phyloP scores from a whole-genome alignment of 2,329 filamentous ascomycete species.

The Biscogniauxia mediterranea region DNA sequence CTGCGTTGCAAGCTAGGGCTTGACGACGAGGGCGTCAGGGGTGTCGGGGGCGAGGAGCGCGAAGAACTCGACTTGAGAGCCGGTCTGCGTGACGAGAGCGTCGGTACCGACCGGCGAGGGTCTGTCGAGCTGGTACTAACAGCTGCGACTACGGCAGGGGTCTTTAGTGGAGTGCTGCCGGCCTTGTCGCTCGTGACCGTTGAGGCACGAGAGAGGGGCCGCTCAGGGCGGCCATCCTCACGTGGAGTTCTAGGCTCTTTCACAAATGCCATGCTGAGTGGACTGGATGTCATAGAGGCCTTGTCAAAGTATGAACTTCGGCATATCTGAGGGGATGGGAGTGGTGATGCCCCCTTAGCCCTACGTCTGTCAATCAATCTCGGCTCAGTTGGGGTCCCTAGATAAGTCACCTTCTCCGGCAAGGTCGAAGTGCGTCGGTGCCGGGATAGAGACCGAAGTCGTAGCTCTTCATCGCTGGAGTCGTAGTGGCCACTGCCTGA shows the following conservation, averaged over 20 bases:
- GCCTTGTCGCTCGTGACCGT: conserved; percentile 23
- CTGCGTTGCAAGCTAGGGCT: not conserved
- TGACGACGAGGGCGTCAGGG: not conserved
- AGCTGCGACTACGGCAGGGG: conserved; percentile 19
- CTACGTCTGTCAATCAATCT: conserved; percentile 19
- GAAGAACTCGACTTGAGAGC: conserved; percentile 3
- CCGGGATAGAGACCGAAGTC: conserved; percentile 14
- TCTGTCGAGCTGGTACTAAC: conserved; percentile 10
- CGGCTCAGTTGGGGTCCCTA: conserved; percentile 20
- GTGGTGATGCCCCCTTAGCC: conserved; percentile 26
- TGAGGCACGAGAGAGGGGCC: conserved; percentile 25
- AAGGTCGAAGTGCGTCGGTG: conserved; percentile 24
- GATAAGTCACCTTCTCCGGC: conserved; percentile 19
- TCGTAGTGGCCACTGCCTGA: conserved; percentile 25
- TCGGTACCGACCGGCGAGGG: not conserved
- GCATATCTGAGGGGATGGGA: conserved; percentile 25
- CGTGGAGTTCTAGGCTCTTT: conserved; percentile 24
- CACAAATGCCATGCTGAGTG: conserved; percentile 31
- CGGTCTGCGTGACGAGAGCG: not conserved
- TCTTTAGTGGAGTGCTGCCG: conserved; percentile 11
- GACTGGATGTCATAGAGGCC: conserved; percentile 21
- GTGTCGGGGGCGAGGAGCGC: not conserved
- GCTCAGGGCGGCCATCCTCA: conserved; percentile 21
- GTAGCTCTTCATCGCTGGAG: conserved; percentile 33
- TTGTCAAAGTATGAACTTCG: conserved; percentile 24